phyloP scores from a whole-genome alignment of 352 stramenopile species.

The Globisporangium radiosum region DNA sequence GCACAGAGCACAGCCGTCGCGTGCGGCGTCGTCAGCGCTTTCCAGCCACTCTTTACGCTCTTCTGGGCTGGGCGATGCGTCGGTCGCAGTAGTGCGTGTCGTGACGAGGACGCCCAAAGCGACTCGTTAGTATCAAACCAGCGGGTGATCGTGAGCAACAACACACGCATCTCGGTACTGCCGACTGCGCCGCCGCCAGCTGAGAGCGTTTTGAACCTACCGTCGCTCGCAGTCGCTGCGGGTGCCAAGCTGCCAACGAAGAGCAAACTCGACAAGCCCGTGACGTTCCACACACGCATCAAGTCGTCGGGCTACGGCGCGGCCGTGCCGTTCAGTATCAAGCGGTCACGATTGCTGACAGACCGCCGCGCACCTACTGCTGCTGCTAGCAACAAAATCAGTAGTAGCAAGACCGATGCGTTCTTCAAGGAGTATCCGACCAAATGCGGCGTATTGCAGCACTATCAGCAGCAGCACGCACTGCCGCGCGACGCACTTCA shows the following conservation, averaged over 20 bases:
- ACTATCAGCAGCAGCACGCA: conserved; percentile 49
- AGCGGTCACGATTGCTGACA: conserved; percentile 3
- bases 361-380: conserved; percentile 22
- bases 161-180: conserved; percentile 37
- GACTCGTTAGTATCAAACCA: background rate
- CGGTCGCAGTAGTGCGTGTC: no score
- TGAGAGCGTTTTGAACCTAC: conserved; percentile 53
- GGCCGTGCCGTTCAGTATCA: conserved; percentile 18
- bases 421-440: conserved; percentile 74
- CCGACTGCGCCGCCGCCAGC: conserved; percentile 31
- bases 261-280: conserved; percentile 44
- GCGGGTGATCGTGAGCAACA: background rate
- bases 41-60: conserved; percentile 60
- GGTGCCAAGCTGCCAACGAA: conserved; percentile 16
- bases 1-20: conserved; percentile 15
- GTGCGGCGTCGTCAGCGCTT: conserved; percentile 58
- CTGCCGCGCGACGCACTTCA: conserved; percentile 52
- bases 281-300: conserved; percentile 77
- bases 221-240: conserved; percentile 22
- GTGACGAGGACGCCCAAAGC: background rate
- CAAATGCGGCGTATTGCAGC: conserved; percentile 44
- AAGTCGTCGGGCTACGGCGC: conserved; percentile 78
- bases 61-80: background rate
- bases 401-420: conserved; percentile 13
- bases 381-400: background rate